Percentiles rank a stretch among this genome's conserved stretches.
phyloP scores from a whole-genome alignment of 2,329 filamentous ascomycete genomes.

The Orbilia quercus region DNA sequence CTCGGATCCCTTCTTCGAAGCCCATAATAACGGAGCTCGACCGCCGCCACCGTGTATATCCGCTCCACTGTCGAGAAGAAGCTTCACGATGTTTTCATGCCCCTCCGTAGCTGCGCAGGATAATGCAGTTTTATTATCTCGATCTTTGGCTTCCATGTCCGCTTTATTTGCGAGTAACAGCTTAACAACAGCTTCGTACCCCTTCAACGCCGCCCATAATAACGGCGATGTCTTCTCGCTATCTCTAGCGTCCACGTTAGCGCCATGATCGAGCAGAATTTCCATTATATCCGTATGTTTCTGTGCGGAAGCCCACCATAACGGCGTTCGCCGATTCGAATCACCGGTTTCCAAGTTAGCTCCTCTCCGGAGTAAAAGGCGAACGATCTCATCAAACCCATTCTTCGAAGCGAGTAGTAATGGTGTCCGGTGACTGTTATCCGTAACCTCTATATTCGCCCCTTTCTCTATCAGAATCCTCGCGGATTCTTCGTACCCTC shows the following conservation, averaged over 20 bases:
- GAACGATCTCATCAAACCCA: too few relatives aligned
- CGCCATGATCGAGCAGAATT: background rate
- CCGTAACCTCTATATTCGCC: background rate
- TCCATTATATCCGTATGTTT: background rate
- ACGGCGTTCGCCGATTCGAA: background rate
- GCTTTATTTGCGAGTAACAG: background rate
- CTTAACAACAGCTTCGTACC: background rate
- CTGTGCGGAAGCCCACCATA: background rate
- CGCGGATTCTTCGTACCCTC: background rate
- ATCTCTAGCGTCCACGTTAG: background rate
- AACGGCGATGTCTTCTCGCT: background rate
- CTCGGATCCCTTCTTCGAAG: background rate
- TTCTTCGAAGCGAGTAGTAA: too few relatives aligned
- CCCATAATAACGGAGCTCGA: background rate
- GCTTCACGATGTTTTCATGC: background rate
- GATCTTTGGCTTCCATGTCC: background rate
- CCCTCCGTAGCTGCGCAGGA: background rate
- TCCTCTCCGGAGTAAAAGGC: too few relatives aligned
- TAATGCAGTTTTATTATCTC: background rate
- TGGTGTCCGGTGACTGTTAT: too few relatives aligned
- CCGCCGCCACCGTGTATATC: background rate
- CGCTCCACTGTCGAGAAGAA: background rate
- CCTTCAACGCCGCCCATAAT: background rate
- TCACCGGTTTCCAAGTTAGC: too few relatives aligned
- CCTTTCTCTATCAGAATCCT: background rate